Evolutionary conservation across 352 stramenopile genomes (phyloP).

Genomic region (Phytophthora agathidicida): DNA sequence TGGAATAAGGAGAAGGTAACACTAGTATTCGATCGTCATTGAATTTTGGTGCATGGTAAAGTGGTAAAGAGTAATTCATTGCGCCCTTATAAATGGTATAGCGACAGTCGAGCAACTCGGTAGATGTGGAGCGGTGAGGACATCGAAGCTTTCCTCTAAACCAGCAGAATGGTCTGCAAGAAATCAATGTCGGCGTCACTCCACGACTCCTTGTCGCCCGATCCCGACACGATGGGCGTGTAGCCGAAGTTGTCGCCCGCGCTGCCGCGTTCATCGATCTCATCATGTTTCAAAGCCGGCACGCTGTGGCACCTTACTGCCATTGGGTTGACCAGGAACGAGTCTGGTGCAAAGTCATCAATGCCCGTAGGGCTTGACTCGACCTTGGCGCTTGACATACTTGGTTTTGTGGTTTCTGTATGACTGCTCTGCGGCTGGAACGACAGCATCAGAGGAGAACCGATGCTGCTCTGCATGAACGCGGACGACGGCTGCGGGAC

Average conservation of each 20-base stretch:
- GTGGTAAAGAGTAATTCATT: slow-evolving; percentile 32
- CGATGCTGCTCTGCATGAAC: slow-evolving; percentile 15
- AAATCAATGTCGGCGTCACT: slow-evolving; percentile 86
- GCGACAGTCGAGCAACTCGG: slow-evolving; percentile 34
- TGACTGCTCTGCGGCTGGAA: slow-evolving; percentile 12
- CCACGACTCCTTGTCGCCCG: slow-evolving; percentile 67
- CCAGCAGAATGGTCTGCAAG: slow-evolving; percentile 72
- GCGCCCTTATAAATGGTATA: slow-evolving; percentile 42
- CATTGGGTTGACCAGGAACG: slow-evolving; percentile 53
- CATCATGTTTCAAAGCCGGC: slow-evolving; percentile 12
- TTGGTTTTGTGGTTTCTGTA: background rate
- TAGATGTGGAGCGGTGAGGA: slow-evolving; percentile 9
- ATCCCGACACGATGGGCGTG: slow-evolving; percentile 53
- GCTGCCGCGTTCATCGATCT: slow-evolving; percentile 37
- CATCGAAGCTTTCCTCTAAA: slow-evolving; percentile 28
- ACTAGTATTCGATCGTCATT: too few relatives aligned
- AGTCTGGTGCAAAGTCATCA: slow-evolving; percentile 62
- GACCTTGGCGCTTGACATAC: slow-evolving; percentile 3
- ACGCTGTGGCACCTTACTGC: slow-evolving; percentile 2
- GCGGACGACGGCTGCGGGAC: slow-evolving; percentile 32
- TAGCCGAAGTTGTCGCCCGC: slow-evolving; percentile 44
- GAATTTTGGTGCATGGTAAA: slow-evolving; percentile 19
- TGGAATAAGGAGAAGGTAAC: too few relatives aligned
- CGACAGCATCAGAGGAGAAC: slow-evolving; percentile 21
- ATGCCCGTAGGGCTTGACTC: slow-evolving; percentile 60